A percentile compares a stretch with the other conserved stretches of the same genome.
These are phyloP conservation scores for Flueggea neowawraea DNA, from an alignment of 441 rosid genomes.

Conservation along the genomic window DNA sequence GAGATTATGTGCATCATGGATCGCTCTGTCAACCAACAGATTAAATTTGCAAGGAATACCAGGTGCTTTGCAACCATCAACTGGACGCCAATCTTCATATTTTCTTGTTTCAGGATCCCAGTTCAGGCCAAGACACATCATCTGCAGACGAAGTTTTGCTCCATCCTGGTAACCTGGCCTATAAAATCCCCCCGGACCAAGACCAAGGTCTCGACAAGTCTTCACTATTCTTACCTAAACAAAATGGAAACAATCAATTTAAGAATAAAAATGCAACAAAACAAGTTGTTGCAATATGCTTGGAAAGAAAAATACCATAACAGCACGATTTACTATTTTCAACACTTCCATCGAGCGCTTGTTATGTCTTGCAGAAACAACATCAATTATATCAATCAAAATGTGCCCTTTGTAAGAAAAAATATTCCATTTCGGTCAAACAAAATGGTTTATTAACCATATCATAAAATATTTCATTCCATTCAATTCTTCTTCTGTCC, in stretches of 20 bases:
- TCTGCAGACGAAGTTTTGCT: conserved; percentile 44
- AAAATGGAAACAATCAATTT: conserved; percentile 3
- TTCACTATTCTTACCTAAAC: conserved; percentile 65
- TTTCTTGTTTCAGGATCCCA: conserved; percentile 71
- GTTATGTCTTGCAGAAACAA: too few species aligned
- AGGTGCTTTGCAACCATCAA: conserved; percentile 51
- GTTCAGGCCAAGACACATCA: conserved; percentile 90
- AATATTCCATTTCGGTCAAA: too few species aligned
- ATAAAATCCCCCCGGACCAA: conserved; percentile 74
- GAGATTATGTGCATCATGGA: conserved; percentile 44
- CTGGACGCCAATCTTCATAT: conserved; percentile 40
- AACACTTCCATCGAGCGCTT: too few species aligned
- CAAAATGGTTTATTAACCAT: too few species aligned
- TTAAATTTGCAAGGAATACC: conserved; percentile 43
- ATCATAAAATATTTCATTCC: too few species aligned
- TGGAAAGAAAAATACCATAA: neutral
- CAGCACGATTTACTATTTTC: too few species aligned
- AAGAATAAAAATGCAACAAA: conserved; percentile 34
- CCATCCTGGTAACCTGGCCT: conserved; percentile 71
- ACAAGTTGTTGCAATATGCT: neutral
- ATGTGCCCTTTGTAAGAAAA: too few species aligned
- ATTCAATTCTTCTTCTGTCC: too few species aligned
- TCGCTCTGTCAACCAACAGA: conserved; percentile 44
- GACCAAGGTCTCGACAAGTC: conserved; percentile 53
- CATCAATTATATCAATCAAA: too few species aligned